A percentile compares a stretch with the other conserved stretches of the same genome.
These are phyloP conservation scores for Morella rubra DNA, from an alignment of 306 rosid species.

Conservation along the genomic window DNA sequence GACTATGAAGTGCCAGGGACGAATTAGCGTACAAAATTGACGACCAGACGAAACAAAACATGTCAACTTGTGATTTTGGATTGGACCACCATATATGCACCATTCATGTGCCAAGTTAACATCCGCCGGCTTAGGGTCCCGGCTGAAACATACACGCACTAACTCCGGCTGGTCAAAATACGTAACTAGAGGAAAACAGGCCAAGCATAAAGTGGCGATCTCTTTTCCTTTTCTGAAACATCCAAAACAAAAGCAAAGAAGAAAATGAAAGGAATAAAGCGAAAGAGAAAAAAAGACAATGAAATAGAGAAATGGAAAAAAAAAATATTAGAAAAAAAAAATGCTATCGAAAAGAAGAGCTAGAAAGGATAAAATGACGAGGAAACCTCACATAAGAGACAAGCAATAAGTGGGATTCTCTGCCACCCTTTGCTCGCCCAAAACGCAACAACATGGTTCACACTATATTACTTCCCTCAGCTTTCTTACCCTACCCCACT, in stretches of 20 bases:
- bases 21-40: slow-evolving; percentile 34
- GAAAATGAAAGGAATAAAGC: slow-evolving; percentile 22
- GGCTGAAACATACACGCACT: no score
- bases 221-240: neutral
- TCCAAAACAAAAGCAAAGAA: slow-evolving; percentile 24
- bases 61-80: neutral
- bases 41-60: slow-evolving; percentile 1
- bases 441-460: slow-evolving; percentile 18
- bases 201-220: neutral
- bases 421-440: slow-evolving; percentile 31
- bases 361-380: slow-evolving; percentile 29
- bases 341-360: neutral
- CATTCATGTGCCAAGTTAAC: neutral
- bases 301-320: no score
- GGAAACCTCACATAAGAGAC: slow-evolving; percentile 45
- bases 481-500: slow-evolving; percentile 2
- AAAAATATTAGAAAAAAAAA: neutral
- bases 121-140: no score
- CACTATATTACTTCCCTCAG: slow-evolving; percentile 25
- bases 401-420: slow-evolving; percentile 64
- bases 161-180: neutral
- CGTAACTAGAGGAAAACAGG: neutral
- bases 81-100: neutral
- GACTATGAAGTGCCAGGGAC: neutral
- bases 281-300: slow-evolving; percentile 1